A percentile compares a stretch with the other conserved stretches of the same genome.
Evolutionary conservation across 164 flowering plant species (phyloP).

Genomic region (Aristolochia fimbriata): DNA sequence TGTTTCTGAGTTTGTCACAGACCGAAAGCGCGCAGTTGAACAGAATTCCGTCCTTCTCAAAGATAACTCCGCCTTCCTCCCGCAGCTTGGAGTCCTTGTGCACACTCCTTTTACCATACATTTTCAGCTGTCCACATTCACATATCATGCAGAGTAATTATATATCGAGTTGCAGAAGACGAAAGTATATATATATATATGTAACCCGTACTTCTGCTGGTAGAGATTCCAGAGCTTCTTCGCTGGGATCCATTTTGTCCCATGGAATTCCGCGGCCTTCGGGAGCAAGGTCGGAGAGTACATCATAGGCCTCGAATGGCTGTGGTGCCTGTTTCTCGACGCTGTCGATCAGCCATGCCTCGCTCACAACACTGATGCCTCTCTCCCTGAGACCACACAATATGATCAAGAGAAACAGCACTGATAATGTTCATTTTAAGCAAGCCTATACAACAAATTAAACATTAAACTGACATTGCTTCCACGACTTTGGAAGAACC

Average conservation of each 20-base stretch:
- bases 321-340: slow-evolving; percentile 49
- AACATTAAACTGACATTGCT: slow-evolving; percentile 48
- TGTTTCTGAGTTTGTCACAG: slow-evolving; percentile 42
- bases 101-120: slow-evolving; percentile 67
- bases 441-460: too few species aligned
- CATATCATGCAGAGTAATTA: background rate
- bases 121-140: slow-evolving; percentile 43
- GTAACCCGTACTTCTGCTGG: slow-evolving; percentile 39
- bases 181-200: too few species aligned
- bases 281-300: slow-evolving; percentile 40
- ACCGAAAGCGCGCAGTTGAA: slow-evolving; percentile 64
- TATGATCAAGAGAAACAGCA: background rate
- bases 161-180: background rate
- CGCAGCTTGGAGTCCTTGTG: slow-evolving; percentile 56
- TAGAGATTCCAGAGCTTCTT: slow-evolving; percentile 53
- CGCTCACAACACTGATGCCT: slow-evolving; percentile 54
- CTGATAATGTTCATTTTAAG: background rate
- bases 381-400: slow-evolving; percentile 30
- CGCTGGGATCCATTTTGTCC: slow-evolving; percentile 53
- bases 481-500: slow-evolving; percentile 60
- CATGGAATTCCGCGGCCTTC: slow-evolving; percentile 60
- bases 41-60: slow-evolving; percentile 73
- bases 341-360: slow-evolving; percentile 68
- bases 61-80: slow-evolving; percentile 56
- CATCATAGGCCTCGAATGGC: slow-evolving; percentile 62